A percentile compares a stretch with the other conserved stretches of the same genome.
Conservation (phyloP, 2,329 filamentous ascomycete genomes). For the Esteya vermicola region DNA sequence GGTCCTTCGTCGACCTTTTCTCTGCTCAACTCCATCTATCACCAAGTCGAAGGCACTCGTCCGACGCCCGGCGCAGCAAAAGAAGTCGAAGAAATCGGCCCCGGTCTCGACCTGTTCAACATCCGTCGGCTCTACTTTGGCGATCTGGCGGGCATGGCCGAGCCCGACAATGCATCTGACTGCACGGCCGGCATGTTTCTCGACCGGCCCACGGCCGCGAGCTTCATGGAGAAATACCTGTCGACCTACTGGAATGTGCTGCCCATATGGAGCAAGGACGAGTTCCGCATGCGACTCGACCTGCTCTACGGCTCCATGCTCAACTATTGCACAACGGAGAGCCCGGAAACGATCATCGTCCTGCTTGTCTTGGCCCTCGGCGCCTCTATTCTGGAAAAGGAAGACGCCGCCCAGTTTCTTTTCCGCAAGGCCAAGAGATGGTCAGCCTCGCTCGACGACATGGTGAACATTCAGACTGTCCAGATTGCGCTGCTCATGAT, state of each 20-base stretch:
- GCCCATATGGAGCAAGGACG: constrained; percentile 8
- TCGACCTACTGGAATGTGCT: constrained; percentile 8
- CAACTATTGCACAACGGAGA: not conserved
- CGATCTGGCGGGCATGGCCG: constrained; percentile 6
- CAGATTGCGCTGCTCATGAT: constrained; percentile 11
- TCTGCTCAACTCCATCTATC: constrained; percentile 9
- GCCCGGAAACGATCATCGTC: constrained; percentile 7
- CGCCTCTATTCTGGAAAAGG: constrained; percentile 8
- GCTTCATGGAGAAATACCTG: constrained; percentile 7
- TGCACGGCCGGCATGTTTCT: constrained; percentile 7
- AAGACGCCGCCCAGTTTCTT: constrained; percentile 6
- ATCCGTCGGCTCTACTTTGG: constrained; percentile 11
- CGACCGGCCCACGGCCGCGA: constrained; percentile 5
- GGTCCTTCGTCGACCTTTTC: constrained; percentile 10
- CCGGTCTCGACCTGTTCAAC: constrained; percentile 11
- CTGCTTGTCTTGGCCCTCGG: constrained; percentile 7
- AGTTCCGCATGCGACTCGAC: constrained; percentile 6
- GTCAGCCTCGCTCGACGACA: constrained; percentile 8
- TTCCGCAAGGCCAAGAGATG: constrained; percentile 7
- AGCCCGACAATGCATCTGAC: not conserved
- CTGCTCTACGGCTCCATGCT: constrained; percentile 5
- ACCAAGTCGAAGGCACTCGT: constrained; percentile 6
- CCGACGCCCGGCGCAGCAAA: not conserved
- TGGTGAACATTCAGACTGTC: constrained; percentile 10
- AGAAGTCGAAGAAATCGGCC: constrained; percentile 9